Evolutionary conservation across 78 protist species (phyloP), one percentile per base, ranked within the genome.

Genomic region (Polysphondylium violaceum): DNA sequence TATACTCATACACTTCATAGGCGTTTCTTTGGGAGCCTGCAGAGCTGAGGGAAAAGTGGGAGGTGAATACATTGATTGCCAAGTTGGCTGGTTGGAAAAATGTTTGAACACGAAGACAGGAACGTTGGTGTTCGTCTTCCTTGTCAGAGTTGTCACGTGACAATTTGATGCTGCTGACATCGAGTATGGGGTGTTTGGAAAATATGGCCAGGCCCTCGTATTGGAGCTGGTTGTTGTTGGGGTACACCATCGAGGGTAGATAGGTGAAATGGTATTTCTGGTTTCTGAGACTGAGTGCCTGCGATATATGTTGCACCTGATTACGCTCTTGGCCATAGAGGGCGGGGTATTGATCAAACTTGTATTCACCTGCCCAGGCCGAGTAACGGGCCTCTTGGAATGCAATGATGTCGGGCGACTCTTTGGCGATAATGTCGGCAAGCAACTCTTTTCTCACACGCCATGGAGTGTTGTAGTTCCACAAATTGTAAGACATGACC

Each of bases 381-480:
- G 59, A 67, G 40, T 65, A 81, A 38, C 89, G 44, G 12, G 63
- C 9, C 21, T 81, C 89, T 68, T 81, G 89, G 21, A 81, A 68
- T 51, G 77, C 74, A 19, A 81, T 68, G 8, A 81, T 36, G 38
- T 81, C 89, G 14, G 89, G 89, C 27, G 19, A 25, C 11, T 65
- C 51, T 3, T 64, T 19, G 2, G 14, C 51, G 23, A 81, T 68
- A 38, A 59, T 19, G 27, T 81, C 89, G 0, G 72, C 77, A 23
- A 81, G 64, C 2, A 55, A 9, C 2, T 65, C 29, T 67, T 77
- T 81, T 68, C 89, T 81, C 7, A 17, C 33, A 51, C 25, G 51
- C 89, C 89, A 81, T 31, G 89, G 89, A 19, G 12, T 29, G 23
- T 81, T 81, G 74, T 65, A 81, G 29, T 81, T 81, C 89, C 89